Percentiles rank a stretch among this genome's conserved stretches.
phyloP scores from a whole-genome alignment of 2,329 filamentous ascomycete species.

The Apiospora saccharicola region DNA sequence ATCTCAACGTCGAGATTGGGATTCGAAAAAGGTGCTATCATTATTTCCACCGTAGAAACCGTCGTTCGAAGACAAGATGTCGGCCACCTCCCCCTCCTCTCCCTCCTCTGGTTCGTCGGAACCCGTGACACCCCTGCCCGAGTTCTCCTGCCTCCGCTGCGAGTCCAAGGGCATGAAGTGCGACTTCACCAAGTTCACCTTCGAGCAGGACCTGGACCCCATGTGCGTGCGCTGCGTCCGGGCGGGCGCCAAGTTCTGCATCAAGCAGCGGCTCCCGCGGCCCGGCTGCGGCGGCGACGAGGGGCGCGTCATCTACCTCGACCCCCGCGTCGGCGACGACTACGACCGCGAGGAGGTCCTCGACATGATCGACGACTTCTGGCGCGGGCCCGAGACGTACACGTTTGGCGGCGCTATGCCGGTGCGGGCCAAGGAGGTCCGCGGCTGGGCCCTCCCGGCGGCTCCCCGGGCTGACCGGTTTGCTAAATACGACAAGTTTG shows the following conservation, averaged over 20 bases:
- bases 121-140: too few species aligned
- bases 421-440: background rate
- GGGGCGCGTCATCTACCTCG: background rate
- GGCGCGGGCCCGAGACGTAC: background rate
- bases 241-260: background rate
- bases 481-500: background rate
- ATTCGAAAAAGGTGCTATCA: background rate
- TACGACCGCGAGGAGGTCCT: constrained; percentile 1
- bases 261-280: background rate
- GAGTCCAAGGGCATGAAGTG: constrained; percentile 11
- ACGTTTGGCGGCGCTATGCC: background rate
- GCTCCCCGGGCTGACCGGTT: background rate
- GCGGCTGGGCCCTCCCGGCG: background rate
- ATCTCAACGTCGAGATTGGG: background rate
- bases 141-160: constrained; percentile 5
- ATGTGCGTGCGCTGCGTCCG: constrained; percentile 5
- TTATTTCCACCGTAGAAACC: background rate
- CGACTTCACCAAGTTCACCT: background rate
- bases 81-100: background rate
- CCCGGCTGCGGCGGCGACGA: background rate
- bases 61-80: background rate
- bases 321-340: background rate
- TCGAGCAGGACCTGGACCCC: background rate
- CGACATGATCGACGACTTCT: background rate
- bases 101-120: background rate